Conservation (phyloP, 2,329 filamentous ascomycete species). For the Talaromyces amestolkiae region DNA sequence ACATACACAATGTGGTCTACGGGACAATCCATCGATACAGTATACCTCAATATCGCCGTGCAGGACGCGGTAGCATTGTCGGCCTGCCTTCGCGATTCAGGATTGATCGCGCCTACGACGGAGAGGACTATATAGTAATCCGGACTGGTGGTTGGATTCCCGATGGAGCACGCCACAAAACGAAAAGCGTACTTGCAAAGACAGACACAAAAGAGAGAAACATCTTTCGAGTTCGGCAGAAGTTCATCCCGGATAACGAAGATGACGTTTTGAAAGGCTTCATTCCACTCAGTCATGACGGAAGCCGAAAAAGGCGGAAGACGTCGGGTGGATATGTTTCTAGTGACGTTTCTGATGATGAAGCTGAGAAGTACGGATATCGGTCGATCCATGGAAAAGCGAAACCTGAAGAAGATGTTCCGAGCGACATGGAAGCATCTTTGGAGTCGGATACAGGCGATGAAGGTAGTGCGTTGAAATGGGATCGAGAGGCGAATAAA, state of each 20-base stretch:
- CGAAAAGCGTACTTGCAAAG: slow-evolving; percentile 39
- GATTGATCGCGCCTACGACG: slow-evolving; percentile 63
- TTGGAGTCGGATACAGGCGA: slow-evolving; percentile 49
- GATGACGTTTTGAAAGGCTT: slow-evolving; percentile 30
- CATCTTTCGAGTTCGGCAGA: slow-evolving; percentile 29
- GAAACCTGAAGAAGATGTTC: slow-evolving; percentile 48
- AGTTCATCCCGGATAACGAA: slow-evolving; percentile 24
- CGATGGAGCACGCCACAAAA: slow-evolving; percentile 49
- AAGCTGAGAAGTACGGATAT: slow-evolving; percentile 57
- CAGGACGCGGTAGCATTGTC: slow-evolving; percentile 67
- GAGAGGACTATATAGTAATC: slow-evolving; percentile 40
- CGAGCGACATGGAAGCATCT: slow-evolving; percentile 50
- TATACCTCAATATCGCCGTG: slow-evolving; percentile 68
- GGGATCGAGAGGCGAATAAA: slow-evolving; percentile 45
- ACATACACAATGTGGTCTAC: slow-evolving; percentile 71
- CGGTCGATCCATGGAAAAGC: slow-evolving; percentile 64
- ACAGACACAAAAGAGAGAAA: slow-evolving; percentile 24
- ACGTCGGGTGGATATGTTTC: slow-evolving; percentile 23
- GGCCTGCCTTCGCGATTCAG: slow-evolving; percentile 60
- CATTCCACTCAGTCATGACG: slow-evolving; percentile 29
- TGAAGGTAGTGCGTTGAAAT: slow-evolving; percentile 35
- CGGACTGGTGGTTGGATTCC: slow-evolving; percentile 31
- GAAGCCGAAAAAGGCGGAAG: slow-evolving; percentile 43
- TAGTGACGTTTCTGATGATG: slow-evolving; percentile 35
- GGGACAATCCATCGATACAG: slow-evolving; percentile 69